A percentile compares a stretch with the other conserved stretches of the same genome.
These are phyloP conservation scores for Ophiostoma angusticollis DNA, from an alignment of 2,329 filamentous ascomycete species.

Conservation along the genomic window DNA sequence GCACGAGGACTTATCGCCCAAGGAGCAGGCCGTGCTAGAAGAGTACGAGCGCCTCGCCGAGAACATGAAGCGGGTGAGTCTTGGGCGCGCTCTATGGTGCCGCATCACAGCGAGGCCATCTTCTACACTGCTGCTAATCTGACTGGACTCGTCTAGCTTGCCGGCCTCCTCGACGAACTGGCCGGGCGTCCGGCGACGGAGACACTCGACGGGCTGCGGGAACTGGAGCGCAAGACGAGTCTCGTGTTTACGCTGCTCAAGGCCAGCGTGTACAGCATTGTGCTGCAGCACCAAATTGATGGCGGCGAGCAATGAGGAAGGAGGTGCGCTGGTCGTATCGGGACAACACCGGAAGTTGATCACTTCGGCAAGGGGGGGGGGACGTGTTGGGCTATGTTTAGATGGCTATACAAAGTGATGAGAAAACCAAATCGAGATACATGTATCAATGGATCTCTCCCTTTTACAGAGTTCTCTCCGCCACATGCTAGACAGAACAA, in stretches of 20 bases:
- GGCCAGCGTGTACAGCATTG: slow-evolving; percentile 96
- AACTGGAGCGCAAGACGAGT: slow-evolving; percentile 87
- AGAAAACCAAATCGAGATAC: not conserved
- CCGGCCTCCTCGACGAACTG: slow-evolving; percentile 47
- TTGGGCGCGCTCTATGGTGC: too few relatives aligned
- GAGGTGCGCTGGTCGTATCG: not conserved
- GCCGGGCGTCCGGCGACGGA: slow-evolving; percentile 62
- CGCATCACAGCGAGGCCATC: too few relatives aligned
- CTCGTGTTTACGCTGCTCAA: slow-evolving; percentile 92
- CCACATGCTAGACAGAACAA: too few relatives aligned
- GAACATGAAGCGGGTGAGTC: slow-evolving; percentile 74
- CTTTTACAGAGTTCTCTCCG: not conserved
- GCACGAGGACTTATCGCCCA: slow-evolving; percentile 48
- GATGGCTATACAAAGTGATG: not conserved
- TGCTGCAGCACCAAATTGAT: slow-evolving; percentile 90
- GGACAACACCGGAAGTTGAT: too few relatives aligned
- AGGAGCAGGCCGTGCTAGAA: slow-evolving; percentile 89
- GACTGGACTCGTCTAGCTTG: slow-evolving; percentile 38
- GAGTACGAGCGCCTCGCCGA: slow-evolving; percentile 80
- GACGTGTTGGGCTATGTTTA: too few relatives aligned
- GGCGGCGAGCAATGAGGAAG: slow-evolving; percentile 41
- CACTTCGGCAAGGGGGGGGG: too few relatives aligned
- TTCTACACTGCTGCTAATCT: slow-evolving; percentile 1
- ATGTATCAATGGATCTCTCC: not conserved
- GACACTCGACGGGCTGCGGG: slow-evolving; percentile 73